Percentiles rank a stretch among this genome's conserved stretches.
Evolutionary conservation across 2,329 filamentous ascomycete genomes (phyloP).

Genomic region (Aspergillus tamarii): DNA sequence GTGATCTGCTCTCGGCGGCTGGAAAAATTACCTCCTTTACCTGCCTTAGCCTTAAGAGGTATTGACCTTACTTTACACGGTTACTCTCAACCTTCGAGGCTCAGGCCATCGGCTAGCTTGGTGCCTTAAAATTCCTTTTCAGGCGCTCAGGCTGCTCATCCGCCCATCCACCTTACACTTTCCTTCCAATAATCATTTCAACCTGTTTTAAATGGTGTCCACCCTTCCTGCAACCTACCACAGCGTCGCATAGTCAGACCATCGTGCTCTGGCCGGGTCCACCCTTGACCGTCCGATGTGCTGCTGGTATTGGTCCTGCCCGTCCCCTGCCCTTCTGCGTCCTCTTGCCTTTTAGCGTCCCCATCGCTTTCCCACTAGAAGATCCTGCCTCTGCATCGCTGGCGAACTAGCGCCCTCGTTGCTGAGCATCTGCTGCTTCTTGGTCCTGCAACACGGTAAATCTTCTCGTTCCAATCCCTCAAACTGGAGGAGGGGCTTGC

Average conservation of each 20-base stretch:
- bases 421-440: constrained; percentile 23
- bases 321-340: constrained; percentile 25
- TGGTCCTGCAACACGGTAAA: constrained; percentile 26
- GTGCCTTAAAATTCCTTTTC: constrained; percentile 22
- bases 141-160: constrained; percentile 28
- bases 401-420: constrained; percentile 25
- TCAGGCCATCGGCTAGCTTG: constrained; percentile 10
- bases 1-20: constrained; percentile 20
- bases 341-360: constrained; percentile 23
- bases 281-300: constrained; percentile 26
- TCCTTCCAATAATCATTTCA: constrained; percentile 6
- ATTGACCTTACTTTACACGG: neutral
- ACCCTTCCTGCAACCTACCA: constrained; percentile 4
- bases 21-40: constrained; percentile 3
- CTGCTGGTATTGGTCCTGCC: constrained; percentile 33
- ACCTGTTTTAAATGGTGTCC: constrained; percentile 15
- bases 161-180: constrained; percentile 10
- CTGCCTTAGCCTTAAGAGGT: neutral
- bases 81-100: constrained; percentile 3
- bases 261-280: constrained; percentile 31
- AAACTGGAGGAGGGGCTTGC: constrained; percentile 22
- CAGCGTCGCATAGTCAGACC: constrained; percentile 27
- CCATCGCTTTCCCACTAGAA: constrained; percentile 18
- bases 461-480: constrained; percentile 22
- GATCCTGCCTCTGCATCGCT: constrained; percentile 20